A percentile compares a stretch with the other conserved stretches of the same genome.
phyloP scores from a whole-genome alignment of 495 filamentous ascomycete species.

The Cryomyces minteri region DNA sequence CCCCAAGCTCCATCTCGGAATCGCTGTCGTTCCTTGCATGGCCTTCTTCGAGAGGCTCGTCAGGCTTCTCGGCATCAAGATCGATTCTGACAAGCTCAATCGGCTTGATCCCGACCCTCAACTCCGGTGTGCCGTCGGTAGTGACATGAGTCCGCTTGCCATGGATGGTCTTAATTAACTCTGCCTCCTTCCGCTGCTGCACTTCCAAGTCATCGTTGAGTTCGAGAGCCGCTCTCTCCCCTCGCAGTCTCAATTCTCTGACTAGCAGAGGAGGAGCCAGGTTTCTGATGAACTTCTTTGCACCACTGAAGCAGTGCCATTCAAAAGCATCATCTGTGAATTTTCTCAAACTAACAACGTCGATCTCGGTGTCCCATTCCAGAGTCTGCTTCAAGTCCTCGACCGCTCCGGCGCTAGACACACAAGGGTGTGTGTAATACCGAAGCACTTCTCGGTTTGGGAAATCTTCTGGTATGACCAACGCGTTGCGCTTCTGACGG shows the following conservation, averaged over 20 bases:
- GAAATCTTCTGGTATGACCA: slow-evolving; percentile 65
- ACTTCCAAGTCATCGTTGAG: slow-evolving; percentile 16
- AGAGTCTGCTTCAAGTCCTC: slow-evolving; percentile 33
- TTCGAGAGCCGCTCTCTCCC: slow-evolving; percentile 1
- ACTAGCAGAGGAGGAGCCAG: slow-evolving; percentile 63
- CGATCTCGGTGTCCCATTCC: slow-evolving; percentile 44
- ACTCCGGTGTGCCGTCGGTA: slow-evolving; percentile 56
- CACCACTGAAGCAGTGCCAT: slow-evolving; percentile 62
- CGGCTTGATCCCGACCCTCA: slow-evolving; percentile 63
- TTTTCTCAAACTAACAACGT: slow-evolving; percentile 45
- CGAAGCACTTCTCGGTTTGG: slow-evolving; percentile 60
- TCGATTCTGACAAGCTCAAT: slow-evolving; percentile 60
- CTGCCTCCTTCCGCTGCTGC: slow-evolving; percentile 24
- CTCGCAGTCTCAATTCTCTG: slow-evolving; percentile 33
- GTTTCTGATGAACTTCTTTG: slow-evolving; percentile 66
- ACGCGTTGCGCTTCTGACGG: slow-evolving; percentile 46
- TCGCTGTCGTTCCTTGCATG: slow-evolving; percentile 14
- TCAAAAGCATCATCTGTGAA: slow-evolving; percentile 70
- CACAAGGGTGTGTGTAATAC: slow-evolving; percentile 71
- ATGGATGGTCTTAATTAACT: slow-evolving; percentile 40
- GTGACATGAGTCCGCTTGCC: slow-evolving; percentile 46
- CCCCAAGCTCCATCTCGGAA: slow-evolving; percentile 24
- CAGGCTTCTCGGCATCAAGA: slow-evolving; percentile 30
- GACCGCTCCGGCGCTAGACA: slow-evolving; percentile 46
- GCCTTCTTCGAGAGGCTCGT: slow-evolving; percentile 27